Conservation (phyloP, 371 early-diverging fungal species). For the Nematocida parisii region DNA sequence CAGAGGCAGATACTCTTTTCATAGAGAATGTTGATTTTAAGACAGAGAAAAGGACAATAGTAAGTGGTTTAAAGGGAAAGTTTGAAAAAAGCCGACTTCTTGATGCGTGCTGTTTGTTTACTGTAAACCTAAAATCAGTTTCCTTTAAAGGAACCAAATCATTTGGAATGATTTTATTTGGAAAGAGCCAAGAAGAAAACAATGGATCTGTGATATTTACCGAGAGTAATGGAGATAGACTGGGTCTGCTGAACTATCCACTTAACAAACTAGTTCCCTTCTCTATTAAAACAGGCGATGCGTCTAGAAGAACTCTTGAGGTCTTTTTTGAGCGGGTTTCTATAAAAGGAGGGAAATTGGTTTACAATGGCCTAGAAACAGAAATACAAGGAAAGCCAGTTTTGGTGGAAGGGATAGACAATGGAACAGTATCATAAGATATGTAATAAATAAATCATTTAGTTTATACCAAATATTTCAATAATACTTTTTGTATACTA, state of each 20-base stretch:
- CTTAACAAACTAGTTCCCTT: conserved; percentile 2
- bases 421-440: conserved; percentile 43
- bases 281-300: conserved; percentile 16
- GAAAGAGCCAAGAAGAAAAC: conserved; percentile 56
- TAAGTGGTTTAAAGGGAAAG: conserved; percentile 67
- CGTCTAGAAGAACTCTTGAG: conserved; percentile 39
- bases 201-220: conserved; percentile 64
- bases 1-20: conserved; percentile 68
- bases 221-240: conserved; percentile 21
- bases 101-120: conserved; percentile 66
- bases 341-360: not conserved
- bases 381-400: conserved; percentile 15
- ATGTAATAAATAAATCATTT: no score
- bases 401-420: not conserved
- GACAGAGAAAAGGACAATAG: conserved; percentile 60
- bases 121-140: conserved; percentile 68
- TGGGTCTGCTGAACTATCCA: conserved; percentile 34
- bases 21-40: conserved; percentile 64
- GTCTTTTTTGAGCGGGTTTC: conserved; percentile 11
- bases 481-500: no score
- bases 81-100: conserved; percentile 61
- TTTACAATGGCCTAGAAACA: conserved; percentile 34
- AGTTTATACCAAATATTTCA: no score
- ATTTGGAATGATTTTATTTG: conserved; percentile 71
- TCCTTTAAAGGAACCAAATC: conserved; percentile 64